Evolutionary conservation across 768 basidiomycete species (phyloP), one percentile per base, ranked within the genome.

Genomic region (Suillus paluster): DNA sequence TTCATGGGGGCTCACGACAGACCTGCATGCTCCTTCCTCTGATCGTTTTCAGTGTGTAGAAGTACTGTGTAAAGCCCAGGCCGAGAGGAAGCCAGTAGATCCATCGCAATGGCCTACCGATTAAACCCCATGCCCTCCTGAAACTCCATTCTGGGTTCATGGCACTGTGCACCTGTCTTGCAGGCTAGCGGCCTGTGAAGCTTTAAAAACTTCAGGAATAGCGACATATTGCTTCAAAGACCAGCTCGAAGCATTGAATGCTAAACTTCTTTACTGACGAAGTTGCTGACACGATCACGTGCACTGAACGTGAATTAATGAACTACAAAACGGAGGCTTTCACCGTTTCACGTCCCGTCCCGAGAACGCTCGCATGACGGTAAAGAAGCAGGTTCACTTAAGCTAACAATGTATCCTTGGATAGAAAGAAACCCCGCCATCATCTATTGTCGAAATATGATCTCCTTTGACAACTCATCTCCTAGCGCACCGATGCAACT

Each of bases 11-110:
- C 38, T 41, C 36, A 55, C 3, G 58, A 55, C 78, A 60, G 64
- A 89, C 90, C 87, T 90, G 88, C 90, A 92, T 92, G 67, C 89
- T 91, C 52, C 84, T 77, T 5, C 89, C 90, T 10, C 77, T 79
- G 14, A 91, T 79, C 4, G 78, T 74, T 62, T 86, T 84, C 25
- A 89, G 49, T 34, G 83, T 78, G 67, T 79, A 86, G 66, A 81
- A 79, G 61, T 85, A 81, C 56, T 83, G 74, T 0, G 79, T 77
- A 33, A 87, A 74, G 49, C 81, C 80, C 9, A 86, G 54, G 1
- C 75, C 79, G 27, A 82, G 72, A 10, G 89, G 89, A 8, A 84
- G 72, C 88, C 89, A 90, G 69, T 85, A 85, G 3, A 55, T 39
- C 38, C 38, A 55, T 55, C 54, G 54, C 54, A 39, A 27, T 27